A percentile compares a stretch with the other conserved stretches of the same genome.
These are phyloP conservation scores for Chamaecyparis obtusa DNA, from an alignment of 75 land plant species.

Conservation along the genomic window DNA sequence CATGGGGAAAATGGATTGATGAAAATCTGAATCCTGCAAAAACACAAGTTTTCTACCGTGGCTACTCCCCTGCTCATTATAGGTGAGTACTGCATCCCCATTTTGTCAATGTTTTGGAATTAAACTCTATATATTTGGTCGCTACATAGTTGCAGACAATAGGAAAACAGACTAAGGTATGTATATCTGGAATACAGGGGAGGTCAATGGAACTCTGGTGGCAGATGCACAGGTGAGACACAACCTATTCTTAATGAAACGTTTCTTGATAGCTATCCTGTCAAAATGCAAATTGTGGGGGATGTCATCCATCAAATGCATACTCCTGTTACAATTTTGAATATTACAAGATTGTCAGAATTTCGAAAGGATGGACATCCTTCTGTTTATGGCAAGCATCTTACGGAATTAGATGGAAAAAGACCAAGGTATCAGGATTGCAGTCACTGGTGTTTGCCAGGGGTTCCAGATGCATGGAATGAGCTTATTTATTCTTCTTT, in stretches of 20 bases:
- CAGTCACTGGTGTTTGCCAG: slow-evolving; percentile 95
- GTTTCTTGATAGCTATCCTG: slow-evolving; percentile 48
- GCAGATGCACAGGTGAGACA: slow-evolving; percentile 63
- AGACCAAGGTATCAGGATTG: slow-evolving; percentile 47
- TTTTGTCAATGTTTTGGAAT: not conserved
- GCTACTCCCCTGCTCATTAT: slow-evolving; percentile 87
- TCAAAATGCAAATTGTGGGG: slow-evolving; percentile 68
- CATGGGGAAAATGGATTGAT: slow-evolving; percentile 83
- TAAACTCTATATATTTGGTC: not conserved
- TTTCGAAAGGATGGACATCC: slow-evolving; percentile 82
- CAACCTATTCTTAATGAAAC: slow-evolving; percentile 43
- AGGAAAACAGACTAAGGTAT: not conserved
- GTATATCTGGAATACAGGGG: slow-evolving; percentile 31
- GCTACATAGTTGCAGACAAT: not conserved
- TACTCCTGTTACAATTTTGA: slow-evolving; percentile 61
- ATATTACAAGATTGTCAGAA: slow-evolving; percentile 67
- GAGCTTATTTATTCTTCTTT: slow-evolving; percentile 58
- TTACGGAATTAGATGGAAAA: not conserved
- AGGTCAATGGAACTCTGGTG: slow-evolving; percentile 90
- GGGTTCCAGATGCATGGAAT: slow-evolving; percentile 89
- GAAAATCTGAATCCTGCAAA: slow-evolving; percentile 38
- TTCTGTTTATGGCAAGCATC: slow-evolving; percentile 42
- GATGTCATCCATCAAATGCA: slow-evolving; percentile 60
- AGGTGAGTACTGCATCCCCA: slow-evolving; percentile 32
- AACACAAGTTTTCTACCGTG: slow-evolving; percentile 61